Percentiles rank a stretch among this genome's conserved stretches.
phyloP scores from a whole-genome alignment of 331 rosid species.

The Acacia concinna region DNA sequence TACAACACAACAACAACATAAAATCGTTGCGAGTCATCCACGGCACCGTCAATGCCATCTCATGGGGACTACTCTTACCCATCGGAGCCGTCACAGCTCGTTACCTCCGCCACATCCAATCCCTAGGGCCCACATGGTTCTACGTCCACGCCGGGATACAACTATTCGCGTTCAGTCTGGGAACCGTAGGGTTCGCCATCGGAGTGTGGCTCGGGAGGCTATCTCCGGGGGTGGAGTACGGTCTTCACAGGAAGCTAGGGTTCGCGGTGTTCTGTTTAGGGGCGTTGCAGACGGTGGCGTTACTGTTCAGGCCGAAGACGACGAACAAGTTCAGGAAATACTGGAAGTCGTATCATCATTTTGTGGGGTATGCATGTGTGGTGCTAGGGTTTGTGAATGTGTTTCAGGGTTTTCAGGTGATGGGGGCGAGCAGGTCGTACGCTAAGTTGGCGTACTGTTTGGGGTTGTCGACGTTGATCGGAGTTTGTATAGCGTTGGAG shows the following conservation, averaged over 20 bases:
- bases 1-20: constrained; percentile 40
- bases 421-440: constrained; percentile 83
- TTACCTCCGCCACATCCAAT: constrained; percentile 66
- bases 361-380: constrained; percentile 93
- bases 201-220: constrained; percentile 67
- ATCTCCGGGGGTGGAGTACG: constrained; percentile 73
- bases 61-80: constrained; percentile 85
- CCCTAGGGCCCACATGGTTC: constrained; percentile 84
- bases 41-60: constrained; percentile 66
- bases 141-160: constrained; percentile 81
- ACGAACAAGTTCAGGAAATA: constrained; percentile 84
- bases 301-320: constrained; percentile 73
- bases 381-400: constrained; percentile 85
- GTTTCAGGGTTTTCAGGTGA: constrained; percentile 80
- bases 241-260: constrained; percentile 83
- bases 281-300: constrained; percentile 70
- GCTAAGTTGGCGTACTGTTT: constrained; percentile 73
- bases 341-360: constrained; percentile 94
- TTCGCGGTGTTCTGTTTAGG: constrained; percentile 68
- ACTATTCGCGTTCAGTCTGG: constrained; percentile 58
- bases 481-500: constrained; percentile 73
- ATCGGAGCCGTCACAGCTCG: constrained; percentile 82
- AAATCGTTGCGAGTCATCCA: constrained; percentile 51
- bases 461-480: constrained; percentile 67
- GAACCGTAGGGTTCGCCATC: constrained; percentile 66